Percentiles rank a stretch among this genome's conserved stretches.
Evolutionary conservation across 179 eudicot species (phyloP).

Genomic region (Nepenthes alata): DNA sequence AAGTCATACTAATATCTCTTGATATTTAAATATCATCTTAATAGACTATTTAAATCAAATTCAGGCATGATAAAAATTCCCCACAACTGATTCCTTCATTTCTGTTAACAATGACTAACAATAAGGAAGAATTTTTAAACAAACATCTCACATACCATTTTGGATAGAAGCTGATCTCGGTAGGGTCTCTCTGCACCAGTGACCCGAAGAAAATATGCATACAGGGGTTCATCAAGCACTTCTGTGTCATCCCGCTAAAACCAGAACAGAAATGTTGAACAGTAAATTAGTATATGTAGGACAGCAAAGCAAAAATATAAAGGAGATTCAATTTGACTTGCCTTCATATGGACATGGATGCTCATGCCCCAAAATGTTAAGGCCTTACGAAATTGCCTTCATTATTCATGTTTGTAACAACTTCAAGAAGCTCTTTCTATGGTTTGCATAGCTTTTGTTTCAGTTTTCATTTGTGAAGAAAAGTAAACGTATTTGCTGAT

Average conservation of each 20-base stretch:
- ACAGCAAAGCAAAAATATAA: background rate
- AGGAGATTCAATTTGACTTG: too few species aligned
- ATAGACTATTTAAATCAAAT: too few species aligned
- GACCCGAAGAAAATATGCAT: slow-evolving; percentile 53
- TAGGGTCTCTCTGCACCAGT: slow-evolving; percentile 77
- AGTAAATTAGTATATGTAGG: background rate
- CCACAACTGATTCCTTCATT: too few species aligned
- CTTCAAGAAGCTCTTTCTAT: background rate
- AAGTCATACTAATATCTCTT: too few species aligned
- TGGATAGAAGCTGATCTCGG: slow-evolving; percentile 50
- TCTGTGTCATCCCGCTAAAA: slow-evolving; percentile 78
- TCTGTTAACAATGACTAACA: too few species aligned
- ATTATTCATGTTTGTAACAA: too few species aligned
- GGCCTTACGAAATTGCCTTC: too few species aligned
- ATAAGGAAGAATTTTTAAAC: too few species aligned
- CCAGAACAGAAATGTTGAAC: background rate
- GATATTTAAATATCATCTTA: too few species aligned
- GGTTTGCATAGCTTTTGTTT: background rate
- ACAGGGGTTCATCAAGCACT: slow-evolving; percentile 92
- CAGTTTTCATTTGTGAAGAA: background rate
- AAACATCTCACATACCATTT: slow-evolving; percentile 34
- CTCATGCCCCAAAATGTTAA: background rate
- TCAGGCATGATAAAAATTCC: too few species aligned
- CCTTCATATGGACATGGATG: too few species aligned
- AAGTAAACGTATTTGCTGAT: background rate